Conservation (phyloP, 2,329 filamentous ascomycete species). For the Stagonosporopsis tanaceti region DNA sequence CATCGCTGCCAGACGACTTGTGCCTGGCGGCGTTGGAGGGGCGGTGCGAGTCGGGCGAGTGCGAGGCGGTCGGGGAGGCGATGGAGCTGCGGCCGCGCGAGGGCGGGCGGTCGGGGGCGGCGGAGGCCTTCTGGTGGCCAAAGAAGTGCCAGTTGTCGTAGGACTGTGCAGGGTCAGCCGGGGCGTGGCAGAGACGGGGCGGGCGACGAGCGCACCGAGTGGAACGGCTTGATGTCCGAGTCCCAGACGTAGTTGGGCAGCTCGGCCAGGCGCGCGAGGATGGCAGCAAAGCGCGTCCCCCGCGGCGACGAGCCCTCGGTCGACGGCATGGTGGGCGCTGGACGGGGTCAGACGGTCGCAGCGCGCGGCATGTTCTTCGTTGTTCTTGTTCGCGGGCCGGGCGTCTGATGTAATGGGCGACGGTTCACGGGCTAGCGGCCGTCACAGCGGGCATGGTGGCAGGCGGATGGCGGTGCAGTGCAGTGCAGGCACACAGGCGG, state of each 20-base stretch:
- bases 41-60: slow-evolving; percentile 42
- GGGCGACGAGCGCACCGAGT: slow-evolving; percentile 49
- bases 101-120: slow-evolving; percentile 27
- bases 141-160: slow-evolving; percentile 84
- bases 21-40: slow-evolving; percentile 39
- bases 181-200: background rate
- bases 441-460: slow-evolving; percentile 2
- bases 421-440: slow-evolving; percentile 3
- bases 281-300: slow-evolving; percentile 38
- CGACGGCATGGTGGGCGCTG: slow-evolving; percentile 30
- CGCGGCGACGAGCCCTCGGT: slow-evolving; percentile 25
- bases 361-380: slow-evolving; percentile 11
- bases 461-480: background rate
- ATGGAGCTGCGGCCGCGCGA: slow-evolving; percentile 39
- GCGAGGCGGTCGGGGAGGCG: slow-evolving; percentile 36
- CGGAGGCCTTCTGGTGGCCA: slow-evolving; percentile 44
- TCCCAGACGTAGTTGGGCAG: slow-evolving; percentile 52
- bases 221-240: slow-evolving; percentile 55
- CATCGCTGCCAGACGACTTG: slow-evolving; percentile 48
- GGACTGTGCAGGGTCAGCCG: slow-evolving; percentile 56
- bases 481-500: background rate
- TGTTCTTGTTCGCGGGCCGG: no score
- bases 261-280: slow-evolving; percentile 48
- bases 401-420: slow-evolving; percentile 2
- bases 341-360: slow-evolving; percentile 1